These are phyloP conservation scores for Cercospora berteroae DNA, from an alignment of 2,329 filamentous ascomycete species.

Conservation along the genomic window DNA sequence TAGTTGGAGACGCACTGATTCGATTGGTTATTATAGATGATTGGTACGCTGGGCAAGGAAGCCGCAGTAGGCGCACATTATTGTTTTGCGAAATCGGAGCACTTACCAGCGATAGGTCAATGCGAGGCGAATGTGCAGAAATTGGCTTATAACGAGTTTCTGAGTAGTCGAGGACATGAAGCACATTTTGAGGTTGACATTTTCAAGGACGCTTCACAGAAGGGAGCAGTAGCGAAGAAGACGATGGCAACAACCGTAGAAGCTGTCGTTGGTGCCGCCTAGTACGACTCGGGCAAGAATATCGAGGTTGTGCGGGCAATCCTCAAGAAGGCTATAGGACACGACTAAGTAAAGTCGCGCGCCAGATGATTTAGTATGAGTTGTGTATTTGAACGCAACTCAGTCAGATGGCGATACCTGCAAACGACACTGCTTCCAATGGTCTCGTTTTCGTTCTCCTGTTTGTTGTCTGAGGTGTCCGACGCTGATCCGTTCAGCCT, in stretches of 20 bases:
- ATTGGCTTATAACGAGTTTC: neutral
- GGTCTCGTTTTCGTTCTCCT: no score
- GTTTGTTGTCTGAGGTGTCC: no score
- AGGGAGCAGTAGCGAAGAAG: neutral
- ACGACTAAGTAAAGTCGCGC: neutral
- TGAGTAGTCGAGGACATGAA: neutral
- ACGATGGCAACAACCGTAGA: neutral
- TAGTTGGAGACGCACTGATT: neutral
- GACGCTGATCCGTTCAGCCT: no score
- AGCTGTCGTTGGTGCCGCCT: neutral
- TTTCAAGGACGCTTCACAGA: neutral
- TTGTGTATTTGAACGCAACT: neutral
- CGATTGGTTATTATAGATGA: neutral
- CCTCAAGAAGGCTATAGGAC: neutral
- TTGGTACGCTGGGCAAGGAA: neutral
- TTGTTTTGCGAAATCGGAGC: neutral
- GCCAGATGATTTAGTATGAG: neutral
- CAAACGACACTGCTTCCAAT: no score
- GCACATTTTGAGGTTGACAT: neutral
- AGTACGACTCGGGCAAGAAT: neutral
- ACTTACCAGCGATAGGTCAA: neutral
- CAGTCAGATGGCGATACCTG: no score
- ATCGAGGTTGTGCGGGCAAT: neutral
- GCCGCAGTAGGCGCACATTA: neutral
- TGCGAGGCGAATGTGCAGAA: neutral